These are phyloP conservation scores for Xylariaceae sp. DNA, from an alignment of 2,329 filamentous ascomycete species.

Conservation along the genomic window DNA sequence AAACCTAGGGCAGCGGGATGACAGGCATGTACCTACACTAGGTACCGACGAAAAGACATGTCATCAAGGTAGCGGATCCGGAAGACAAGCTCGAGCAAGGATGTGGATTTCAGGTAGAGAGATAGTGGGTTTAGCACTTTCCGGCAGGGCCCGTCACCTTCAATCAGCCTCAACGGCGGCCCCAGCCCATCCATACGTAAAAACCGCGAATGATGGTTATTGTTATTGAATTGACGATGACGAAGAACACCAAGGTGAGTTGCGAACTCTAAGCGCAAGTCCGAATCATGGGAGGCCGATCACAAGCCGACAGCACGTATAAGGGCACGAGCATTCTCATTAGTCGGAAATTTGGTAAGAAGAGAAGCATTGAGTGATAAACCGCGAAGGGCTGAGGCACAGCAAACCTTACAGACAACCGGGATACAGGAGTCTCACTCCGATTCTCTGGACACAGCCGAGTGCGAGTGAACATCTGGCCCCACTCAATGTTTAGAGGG, in stretches of 20 bases:
- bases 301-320: slow-evolving; percentile 21
- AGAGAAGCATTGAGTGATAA: slow-evolving; percentile 19
- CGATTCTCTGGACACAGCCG: too few relatives aligned
- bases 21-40: slow-evolving; percentile 13
- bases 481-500: too few relatives aligned
- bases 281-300: slow-evolving; percentile 13
- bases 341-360: slow-evolving; percentile 2
- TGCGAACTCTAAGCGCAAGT: slow-evolving; percentile 24
- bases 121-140: slow-evolving; percentile 22
- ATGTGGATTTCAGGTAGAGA: slow-evolving; percentile 31
- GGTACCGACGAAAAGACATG: slow-evolving; percentile 12
- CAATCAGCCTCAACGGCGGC: slow-evolving; percentile 29
- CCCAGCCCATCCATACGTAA: slow-evolving; percentile 7
- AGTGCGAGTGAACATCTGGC: too few relatives aligned
- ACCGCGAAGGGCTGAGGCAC: background rate
- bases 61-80: slow-evolving; percentile 19
- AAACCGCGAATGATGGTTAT: slow-evolving; percentile 15
- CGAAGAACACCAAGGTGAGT: slow-evolving; percentile 19
- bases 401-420: background rate
- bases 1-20: too few relatives aligned
- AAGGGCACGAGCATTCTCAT: slow-evolving; percentile 6
- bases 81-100: slow-evolving; percentile 25
- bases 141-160: slow-evolving; percentile 24
- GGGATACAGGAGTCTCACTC: too few relatives aligned
- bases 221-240: slow-evolving; percentile 23